Base-by-base conservation (phyloP, 345 rosid genomes). In the Boechera stricta region DNA sequence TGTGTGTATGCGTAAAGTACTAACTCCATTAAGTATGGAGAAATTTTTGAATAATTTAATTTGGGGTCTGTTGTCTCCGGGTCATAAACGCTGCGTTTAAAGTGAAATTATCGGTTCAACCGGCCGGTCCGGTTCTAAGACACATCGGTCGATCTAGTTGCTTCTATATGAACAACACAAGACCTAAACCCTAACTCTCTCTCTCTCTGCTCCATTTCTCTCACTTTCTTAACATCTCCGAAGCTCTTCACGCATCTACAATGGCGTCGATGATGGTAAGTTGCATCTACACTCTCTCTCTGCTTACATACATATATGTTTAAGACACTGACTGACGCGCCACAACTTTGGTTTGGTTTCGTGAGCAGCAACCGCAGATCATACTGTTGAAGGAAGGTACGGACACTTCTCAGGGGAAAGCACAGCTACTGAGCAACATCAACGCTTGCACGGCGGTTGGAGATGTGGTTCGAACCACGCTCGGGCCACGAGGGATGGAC, bases 401-500 rank as follows among this genome's bases (percentile, higher is more conserved):
- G 0, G 99, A 96, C 75, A 87, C 97, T 58, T 96, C 99, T 29
- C 99, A 96, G 64, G 99, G 99, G 33, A 96, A 88, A 82, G 87
- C 97, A 3, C 99, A 96, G 88, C 86, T 91, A 8, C 77, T 96
- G 2, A 96, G 99, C 85, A 96, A 96, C 86, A 96, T 96, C 82
- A 96, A 89, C 82, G 97, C 99, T 31, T 91, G 97, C 73, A 96
- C 97, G 6, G 97, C 94, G 26, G 91, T 96, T 11, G 89, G 97
- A 9, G 99, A 96, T 67, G 86, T 88, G 9, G 89, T 93, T 36
- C 85, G 99, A 70, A 91, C 97, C 64, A 96, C 99, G 15, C 90
- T 96, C 13, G 99, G 99, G 0, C 99, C 98, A 0, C 85, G 98
- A 44, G 99, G 99, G 4, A 93, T 96, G 99, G 99, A 93, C 82